phyloP scores from a whole-genome alignment of 768 basidiomycete species.

The Leccinum barrowsii region DNA sequence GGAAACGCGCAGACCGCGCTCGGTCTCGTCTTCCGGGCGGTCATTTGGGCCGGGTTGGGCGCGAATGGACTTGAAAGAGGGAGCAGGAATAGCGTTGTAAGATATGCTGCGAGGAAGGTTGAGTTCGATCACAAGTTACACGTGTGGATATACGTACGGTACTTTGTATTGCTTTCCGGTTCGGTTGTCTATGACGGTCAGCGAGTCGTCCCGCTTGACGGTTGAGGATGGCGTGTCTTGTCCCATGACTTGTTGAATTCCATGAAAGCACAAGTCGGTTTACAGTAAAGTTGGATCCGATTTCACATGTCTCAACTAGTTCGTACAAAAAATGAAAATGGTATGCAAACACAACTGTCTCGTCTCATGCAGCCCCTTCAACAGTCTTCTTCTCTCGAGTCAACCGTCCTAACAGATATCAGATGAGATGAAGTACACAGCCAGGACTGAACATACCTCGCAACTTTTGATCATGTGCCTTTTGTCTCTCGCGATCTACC shows the following conservation, averaged over 20 bases:
- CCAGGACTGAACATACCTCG: conserved; percentile 43
- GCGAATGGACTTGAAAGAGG: conserved; percentile 74
- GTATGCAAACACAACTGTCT: background rate
- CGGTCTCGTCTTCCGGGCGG: conserved; percentile 77
- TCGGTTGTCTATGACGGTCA: conserved; percentile 80
- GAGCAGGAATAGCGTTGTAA: conserved; percentile 77
- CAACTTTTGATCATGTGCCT: conserved; percentile 63
- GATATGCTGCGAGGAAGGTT: conserved; percentile 49
- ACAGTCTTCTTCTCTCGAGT: conserved; percentile 29
- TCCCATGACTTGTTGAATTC: conserved; percentile 20
- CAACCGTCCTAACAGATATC: conserved; percentile 26
- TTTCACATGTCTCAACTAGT: background rate
- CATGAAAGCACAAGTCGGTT: background rate
- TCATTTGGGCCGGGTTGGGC: conserved; percentile 57
- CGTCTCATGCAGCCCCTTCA: conserved; percentile 7
- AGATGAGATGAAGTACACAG: conserved; percentile 1
- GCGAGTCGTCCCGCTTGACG: conserved; percentile 26
- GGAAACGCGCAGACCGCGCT: conserved; percentile 73
- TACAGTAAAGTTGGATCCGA: background rate
- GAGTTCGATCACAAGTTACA: background rate
- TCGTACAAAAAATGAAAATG: background rate
- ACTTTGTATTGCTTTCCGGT: conserved; percentile 75
- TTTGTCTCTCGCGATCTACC: conserved; percentile 66
- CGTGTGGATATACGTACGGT: conserved; percentile 52
- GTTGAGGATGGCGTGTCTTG: conserved; percentile 21